Evolutionary conservation across 2,329 filamentous ascomycete species (phyloP).

Genomic region (Graphiopsis chlorocephala): DNA sequence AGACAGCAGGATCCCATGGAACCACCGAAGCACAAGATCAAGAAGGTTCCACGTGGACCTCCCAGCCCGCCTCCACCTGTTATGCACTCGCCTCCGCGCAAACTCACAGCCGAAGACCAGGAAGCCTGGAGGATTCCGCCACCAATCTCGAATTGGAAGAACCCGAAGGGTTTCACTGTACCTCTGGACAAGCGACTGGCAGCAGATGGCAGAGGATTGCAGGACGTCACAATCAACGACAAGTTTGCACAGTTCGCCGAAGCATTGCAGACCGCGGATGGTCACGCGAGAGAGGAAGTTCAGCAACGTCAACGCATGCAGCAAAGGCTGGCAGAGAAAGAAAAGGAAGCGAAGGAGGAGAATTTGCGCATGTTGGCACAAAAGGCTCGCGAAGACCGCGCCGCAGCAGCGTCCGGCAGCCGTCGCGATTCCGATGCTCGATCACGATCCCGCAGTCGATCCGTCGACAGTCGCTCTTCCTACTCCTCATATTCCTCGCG

Average conservation of each 20-base stretch:
- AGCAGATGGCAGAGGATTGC: slow-evolving; percentile 84
- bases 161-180: slow-evolving; percentile 96
- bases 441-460: slow-evolving; percentile 31
- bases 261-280: slow-evolving; percentile 87
- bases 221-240: slow-evolving; percentile 96
- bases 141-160: slow-evolving; percentile 98
- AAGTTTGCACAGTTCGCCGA: slow-evolving; percentile 97
- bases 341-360: slow-evolving; percentile 92
- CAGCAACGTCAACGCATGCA: slow-evolving; percentile 92
- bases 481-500: slow-evolving; percentile 42
- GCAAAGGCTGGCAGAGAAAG: slow-evolving; percentile 91
- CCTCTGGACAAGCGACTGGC: slow-evolving; percentile 93
- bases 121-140: slow-evolving; percentile 93
- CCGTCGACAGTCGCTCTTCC: slow-evolving; percentile 31
- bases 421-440: slow-evolving; percentile 32
- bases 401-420: slow-evolving; percentile 46
- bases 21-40: slow-evolving; percentile 97
- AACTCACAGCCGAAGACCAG: slow-evolving; percentile 93
- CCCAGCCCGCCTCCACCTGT: slow-evolving; percentile 90
- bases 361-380: slow-evolving; percentile 83
- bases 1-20: slow-evolving; percentile 93
- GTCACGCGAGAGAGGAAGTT: slow-evolving; percentile 93
- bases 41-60: slow-evolving; percentile 92
- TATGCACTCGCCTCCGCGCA: slow-evolving; percentile 90
- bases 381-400: slow-evolving; percentile 77